A percentile compares a stretch with the other conserved stretches of the same genome.
Evolutionary conservation across 768 basidiomycete genomes (phyloP).

Genomic region (Russula virescens): DNA sequence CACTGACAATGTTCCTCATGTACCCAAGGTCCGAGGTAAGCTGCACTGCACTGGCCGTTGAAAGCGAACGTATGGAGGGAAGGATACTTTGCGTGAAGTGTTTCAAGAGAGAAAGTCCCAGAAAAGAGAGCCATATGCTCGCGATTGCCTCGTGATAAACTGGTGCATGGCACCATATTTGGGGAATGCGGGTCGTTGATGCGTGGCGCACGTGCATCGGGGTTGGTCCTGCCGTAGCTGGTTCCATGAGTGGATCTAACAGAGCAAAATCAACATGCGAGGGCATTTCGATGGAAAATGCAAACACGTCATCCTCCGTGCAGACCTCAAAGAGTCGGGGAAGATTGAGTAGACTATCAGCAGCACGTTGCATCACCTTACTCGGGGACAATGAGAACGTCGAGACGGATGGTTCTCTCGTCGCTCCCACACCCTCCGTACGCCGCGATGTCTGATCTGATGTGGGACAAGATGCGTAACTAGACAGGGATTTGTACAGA

Average conservation of each 20-base stretch:
- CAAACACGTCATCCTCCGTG: slow-evolving; percentile 84
- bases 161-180: slow-evolving; percentile 9
- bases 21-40: slow-evolving; percentile 84
- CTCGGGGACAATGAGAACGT: slow-evolving; percentile 92
- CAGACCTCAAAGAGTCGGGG: slow-evolving; percentile 93
- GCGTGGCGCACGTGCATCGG: slow-evolving; percentile 33
- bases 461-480: slow-evolving; percentile 59
- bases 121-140: slow-evolving; percentile 86
- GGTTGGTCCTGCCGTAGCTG: slow-evolving; percentile 25
- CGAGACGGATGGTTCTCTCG: slow-evolving; percentile 61
- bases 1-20: slow-evolving; percentile 83
- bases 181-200: slow-evolving; percentile 23
- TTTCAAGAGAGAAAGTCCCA: slow-evolving; percentile 74
- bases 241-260: slow-evolving; percentile 43
- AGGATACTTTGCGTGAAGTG: slow-evolving; percentile 67
- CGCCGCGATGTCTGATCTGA: slow-evolving; percentile 43
- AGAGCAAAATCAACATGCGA: slow-evolving; percentile 60
- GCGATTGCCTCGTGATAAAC: slow-evolving; percentile 70
- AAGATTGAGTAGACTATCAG: slow-evolving; percentile 91
- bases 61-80: slow-evolving; percentile 62
- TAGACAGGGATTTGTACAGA: slow-evolving; percentile 60
- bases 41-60: slow-evolving; percentile 69
- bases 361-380: slow-evolving; percentile 80
- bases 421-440: slow-evolving; percentile 37
- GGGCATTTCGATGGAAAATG: slow-evolving; percentile 80